These are phyloP conservation scores for Funneliformis caledonium DNA, from an alignment of 371 early-diverging fungal genomes.

Conservation along the genomic window DNA sequence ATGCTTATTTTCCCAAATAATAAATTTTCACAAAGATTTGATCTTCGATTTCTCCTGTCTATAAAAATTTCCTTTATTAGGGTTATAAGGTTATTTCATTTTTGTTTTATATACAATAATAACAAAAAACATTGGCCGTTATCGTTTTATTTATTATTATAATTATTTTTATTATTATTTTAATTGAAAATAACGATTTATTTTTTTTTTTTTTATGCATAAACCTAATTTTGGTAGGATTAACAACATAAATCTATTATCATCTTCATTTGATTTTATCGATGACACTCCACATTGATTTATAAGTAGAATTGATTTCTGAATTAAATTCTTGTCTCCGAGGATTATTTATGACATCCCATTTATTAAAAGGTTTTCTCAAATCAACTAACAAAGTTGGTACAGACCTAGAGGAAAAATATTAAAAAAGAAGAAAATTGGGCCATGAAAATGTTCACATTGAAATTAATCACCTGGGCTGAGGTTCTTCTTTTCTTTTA, in stretches of 20 bases:
- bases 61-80: too few relatives aligned
- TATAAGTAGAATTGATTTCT: neutral
- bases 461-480: neutral
- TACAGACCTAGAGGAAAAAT: neutral
- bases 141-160: too few relatives aligned
- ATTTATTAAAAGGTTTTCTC: neutral
- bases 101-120: too few relatives aligned
- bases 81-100: too few relatives aligned
- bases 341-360: neutral
- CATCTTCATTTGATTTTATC: neutral
- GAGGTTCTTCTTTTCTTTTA: neutral
- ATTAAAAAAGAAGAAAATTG: neutral
- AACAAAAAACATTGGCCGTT: too few relatives aligned
- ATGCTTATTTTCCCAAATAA: too few relatives aligned
- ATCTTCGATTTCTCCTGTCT: too few relatives aligned
- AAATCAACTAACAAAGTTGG: neutral
- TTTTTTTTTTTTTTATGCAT: too few relatives aligned
- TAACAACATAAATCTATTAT: neutral
- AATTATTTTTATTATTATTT: too few relatives aligned
- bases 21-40: too few relatives aligned
- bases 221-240: neutral
- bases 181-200: too few relatives aligned
- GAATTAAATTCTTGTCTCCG: neutral
- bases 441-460: neutral
- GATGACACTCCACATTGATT: neutral